Percentiles rank a stretch among this genome's conserved stretches.
phyloP scores from a whole-genome alignment of 805 yeast species.

The Ogataea saltuana region DNA sequence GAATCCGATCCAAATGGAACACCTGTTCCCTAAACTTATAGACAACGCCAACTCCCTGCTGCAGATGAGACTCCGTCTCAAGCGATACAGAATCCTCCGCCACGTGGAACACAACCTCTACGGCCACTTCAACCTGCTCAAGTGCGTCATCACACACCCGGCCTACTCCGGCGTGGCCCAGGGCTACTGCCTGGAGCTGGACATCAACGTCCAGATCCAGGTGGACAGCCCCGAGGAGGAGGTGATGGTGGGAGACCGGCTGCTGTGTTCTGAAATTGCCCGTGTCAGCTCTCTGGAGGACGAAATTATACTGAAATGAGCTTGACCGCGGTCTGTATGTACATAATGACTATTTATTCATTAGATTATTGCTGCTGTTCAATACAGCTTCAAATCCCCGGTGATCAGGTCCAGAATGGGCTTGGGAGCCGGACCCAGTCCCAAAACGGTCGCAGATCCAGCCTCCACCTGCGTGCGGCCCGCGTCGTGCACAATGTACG shows the following conservation, averaged over 20 bases:
- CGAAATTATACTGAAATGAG: conserved; percentile 37
- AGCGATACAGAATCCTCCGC: conserved; percentile 20
- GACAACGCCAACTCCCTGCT: conserved; percentile 30
- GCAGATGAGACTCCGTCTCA: conserved; percentile 22
- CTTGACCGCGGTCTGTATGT: not conserved
- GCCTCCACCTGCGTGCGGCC: conserved; percentile 97
- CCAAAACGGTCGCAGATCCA: conserved; percentile 95
- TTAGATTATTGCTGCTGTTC: too few species aligned
- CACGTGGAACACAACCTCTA: conserved; percentile 10
- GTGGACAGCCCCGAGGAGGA: conserved; percentile 27
- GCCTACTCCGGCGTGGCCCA: conserved; percentile 33
- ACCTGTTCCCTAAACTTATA: conserved; percentile 9
- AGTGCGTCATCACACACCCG: conserved; percentile 47
- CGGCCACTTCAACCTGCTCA: conserved; percentile 30
- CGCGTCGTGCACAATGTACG: conserved; percentile 88
- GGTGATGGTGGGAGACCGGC: conserved; percentile 43
- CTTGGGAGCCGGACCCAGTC: conserved; percentile 96
- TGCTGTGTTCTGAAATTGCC: conserved; percentile 47
- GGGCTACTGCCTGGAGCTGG: conserved; percentile 51
- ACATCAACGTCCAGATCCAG: conserved; percentile 46
- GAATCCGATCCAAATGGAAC: conserved; percentile 19
- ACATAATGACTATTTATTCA: conserved; percentile 8
- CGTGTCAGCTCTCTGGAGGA: conserved; percentile 43
- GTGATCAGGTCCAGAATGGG: conserved; percentile 78
- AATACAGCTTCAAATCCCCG: conserved; percentile 73